Conservation (phyloP, 495 filamentous ascomycete genomes). For the Penicillium steckii region DNA sequence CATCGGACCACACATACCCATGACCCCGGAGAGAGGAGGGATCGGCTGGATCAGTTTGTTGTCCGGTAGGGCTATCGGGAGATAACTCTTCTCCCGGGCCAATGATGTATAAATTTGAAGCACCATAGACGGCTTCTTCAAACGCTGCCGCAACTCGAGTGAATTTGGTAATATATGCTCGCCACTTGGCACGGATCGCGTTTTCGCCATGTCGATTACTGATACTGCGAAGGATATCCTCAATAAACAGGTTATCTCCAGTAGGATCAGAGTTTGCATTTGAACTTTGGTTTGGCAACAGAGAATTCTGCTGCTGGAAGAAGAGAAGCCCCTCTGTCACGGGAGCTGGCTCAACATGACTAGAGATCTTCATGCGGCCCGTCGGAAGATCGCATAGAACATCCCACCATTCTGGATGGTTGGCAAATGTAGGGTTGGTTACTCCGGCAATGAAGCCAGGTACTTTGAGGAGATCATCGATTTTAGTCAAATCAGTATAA, state of each 20-base stretch:
- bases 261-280: conserved; percentile 63
- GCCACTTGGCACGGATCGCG: conserved; percentile 85
- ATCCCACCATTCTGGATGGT: conserved; percentile 98
- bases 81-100: conserved; percentile 51
- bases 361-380: conserved; percentile 91
- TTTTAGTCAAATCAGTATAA: conserved; percentile 96
- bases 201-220: conserved; percentile 83
- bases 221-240: conserved; percentile 77
- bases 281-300: conserved; percentile 47
- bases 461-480: conserved; percentile 92
- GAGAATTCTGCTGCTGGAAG: conserved; percentile 78
- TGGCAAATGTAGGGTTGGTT: conserved; percentile 93
- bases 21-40: conserved; percentile 72
- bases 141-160: conserved; percentile 89
- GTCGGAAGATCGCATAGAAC: conserved; percentile 89
- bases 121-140: conserved; percentile 91
- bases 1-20: conserved; percentile 93
- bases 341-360: conserved; percentile 69
- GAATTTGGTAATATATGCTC: conserved; percentile 87
- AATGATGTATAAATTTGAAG: conserved; percentile 85
- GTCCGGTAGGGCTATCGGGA: conserved; percentile 48
- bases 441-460: conserved; percentile 98
- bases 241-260: conserved; percentile 89
- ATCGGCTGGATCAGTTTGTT: conserved; percentile 43
- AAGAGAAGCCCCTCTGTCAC: conserved; percentile 78